Evolutionary conservation across 1,139 yeast genomes (phyloP).

Genomic region (Tardiomyces digboiensis): DNA sequence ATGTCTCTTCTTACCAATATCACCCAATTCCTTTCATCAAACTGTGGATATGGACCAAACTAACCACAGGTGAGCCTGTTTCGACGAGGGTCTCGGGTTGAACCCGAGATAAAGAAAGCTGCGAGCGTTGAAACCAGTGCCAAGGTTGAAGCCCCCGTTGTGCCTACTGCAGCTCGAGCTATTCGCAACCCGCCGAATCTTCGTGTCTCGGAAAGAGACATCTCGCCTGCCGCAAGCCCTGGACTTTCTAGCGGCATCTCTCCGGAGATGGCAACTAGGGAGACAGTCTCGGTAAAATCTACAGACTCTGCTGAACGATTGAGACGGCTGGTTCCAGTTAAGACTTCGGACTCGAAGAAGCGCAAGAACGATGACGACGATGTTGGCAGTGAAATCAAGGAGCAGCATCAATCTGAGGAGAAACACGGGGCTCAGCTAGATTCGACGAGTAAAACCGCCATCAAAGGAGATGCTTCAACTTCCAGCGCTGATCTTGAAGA

Average conservation of each 20-base stretch:
- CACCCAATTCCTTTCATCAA: too few relatives aligned
- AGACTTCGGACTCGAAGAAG: too few relatives aligned
- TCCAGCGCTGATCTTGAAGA: too few relatives aligned
- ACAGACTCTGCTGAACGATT: not conserved
- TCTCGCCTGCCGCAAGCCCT: not conserved
- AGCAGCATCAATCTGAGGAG: too few relatives aligned
- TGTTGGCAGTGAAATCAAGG: too few relatives aligned
- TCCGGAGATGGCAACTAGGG: not conserved
- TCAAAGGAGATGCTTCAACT: too few relatives aligned
- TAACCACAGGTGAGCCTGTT: not conserved
- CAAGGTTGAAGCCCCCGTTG: not conserved
- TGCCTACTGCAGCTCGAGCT: not conserved
- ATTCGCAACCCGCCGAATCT: not conserved
- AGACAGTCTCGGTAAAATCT: not conserved
- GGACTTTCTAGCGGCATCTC: not conserved
- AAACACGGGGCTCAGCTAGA: too few relatives aligned
- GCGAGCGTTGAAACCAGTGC: not conserved
- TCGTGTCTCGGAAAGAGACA: not conserved
- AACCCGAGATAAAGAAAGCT: not conserved
- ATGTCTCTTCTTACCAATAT: too few relatives aligned
- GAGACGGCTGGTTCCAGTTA: not conserved
- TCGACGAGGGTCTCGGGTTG: not conserved
- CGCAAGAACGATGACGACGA: too few relatives aligned
- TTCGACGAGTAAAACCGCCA: too few relatives aligned
- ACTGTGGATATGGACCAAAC: too few relatives aligned